Evolutionary conservation across 768 basidiomycete genomes (phyloP).

Genomic region (Termitomyces sp.): DNA sequence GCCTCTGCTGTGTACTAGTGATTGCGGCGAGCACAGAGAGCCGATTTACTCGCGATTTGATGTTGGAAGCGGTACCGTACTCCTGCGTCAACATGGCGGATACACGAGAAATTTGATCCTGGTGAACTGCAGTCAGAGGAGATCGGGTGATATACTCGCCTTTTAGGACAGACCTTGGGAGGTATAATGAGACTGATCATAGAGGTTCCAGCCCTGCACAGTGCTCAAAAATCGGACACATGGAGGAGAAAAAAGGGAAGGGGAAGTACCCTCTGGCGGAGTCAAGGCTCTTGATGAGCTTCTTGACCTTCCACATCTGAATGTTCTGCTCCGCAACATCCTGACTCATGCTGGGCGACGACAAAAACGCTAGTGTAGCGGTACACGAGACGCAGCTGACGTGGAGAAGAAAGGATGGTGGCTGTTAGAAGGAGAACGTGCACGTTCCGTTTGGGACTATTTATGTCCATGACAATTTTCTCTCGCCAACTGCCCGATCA

Average conservation of each 20-base stretch:
- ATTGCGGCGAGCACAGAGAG: slow-evolving; percentile 97
- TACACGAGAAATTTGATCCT: slow-evolving; percentile 94
- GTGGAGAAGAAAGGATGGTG: slow-evolving; percentile 11
- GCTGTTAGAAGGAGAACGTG: slow-evolving; percentile 17
- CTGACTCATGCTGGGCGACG: slow-evolving; percentile 65
- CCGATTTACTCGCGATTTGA: slow-evolving; percentile 98
- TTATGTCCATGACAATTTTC: slow-evolving; percentile 14
- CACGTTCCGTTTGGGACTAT: slow-evolving; percentile 17
- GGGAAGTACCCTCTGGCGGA: slow-evolving; percentile 73
- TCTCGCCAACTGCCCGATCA: slow-evolving; percentile 12
- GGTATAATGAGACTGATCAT: slow-evolving; percentile 99
- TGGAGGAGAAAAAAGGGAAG: slow-evolving; percentile 3
- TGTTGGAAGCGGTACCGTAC: slow-evolving; percentile 98
- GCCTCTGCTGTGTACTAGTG: slow-evolving; percentile 94
- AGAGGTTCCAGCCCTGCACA: slow-evolving; percentile 81
- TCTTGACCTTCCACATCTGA: slow-evolving; percentile 98
- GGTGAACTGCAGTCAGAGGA: slow-evolving; percentile 5
- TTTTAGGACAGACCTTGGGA: slow-evolving; percentile 60
- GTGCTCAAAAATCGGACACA: slow-evolving; percentile 18
- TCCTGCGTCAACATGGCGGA: slow-evolving; percentile 97
- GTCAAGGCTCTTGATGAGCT: slow-evolving; percentile 97
- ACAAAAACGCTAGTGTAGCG: slow-evolving; percentile 25
- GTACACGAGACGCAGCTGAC: slow-evolving; percentile 22
- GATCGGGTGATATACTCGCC: slow-evolving; percentile 3
- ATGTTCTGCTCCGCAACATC: slow-evolving; percentile 91